Base-by-base conservation (phyloP, 2,329 filamentous ascomycete species). In the Pseudogymnoascus sp. region DNA sequence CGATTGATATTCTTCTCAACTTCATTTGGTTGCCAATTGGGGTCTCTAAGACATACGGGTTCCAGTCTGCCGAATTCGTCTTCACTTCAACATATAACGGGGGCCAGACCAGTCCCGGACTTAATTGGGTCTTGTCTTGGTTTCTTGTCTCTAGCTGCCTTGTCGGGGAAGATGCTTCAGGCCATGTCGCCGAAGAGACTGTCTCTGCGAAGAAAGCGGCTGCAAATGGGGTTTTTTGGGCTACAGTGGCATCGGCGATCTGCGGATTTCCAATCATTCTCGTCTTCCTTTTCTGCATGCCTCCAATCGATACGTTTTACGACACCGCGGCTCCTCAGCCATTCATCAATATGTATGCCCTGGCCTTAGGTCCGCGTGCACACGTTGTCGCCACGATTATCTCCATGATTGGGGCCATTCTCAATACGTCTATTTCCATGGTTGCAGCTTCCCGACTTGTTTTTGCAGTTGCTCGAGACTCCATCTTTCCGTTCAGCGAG, bases 11-110 rank as follows among this genome's bases (percentile, higher is more conserved):
- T 67, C 62, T 77, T 40, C 71, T 79, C 60, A 79, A 79, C 70
- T 74, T 79, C 62, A 77, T 79, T 65, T 79, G 78, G 78, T 70
- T 79, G 31, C 77, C 78, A 1, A 79, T 79, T 44, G 77, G 74
- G 1, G 76, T 78, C 1, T 75, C 75, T 3, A 72, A 76, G 60
- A 76, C 74, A 0, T 79, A 78, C 65, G 78, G 78, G 5, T 79
- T 79, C 62, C 77, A 78, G 61, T 69, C 74, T 16, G 77, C 77
- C 5, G 72, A 76, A 60, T 78, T 74, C 61, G 77, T 78, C n/a
- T 79, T 79, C 67, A 78, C 75, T 3, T 72, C 76, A 56, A 77
- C 73, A 6, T 76, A 70, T 16, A 66, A 66, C 14, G 65, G 65
- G 1, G 64, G 61, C 1, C 31, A 31, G 1, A 53, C 60, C 25